Evolutionary conservation across 2,329 filamentous ascomycete genomes (phyloP), one percentile per base, ranked within the genome.

Genomic region (Phyllosticta citriasiana): DNA sequence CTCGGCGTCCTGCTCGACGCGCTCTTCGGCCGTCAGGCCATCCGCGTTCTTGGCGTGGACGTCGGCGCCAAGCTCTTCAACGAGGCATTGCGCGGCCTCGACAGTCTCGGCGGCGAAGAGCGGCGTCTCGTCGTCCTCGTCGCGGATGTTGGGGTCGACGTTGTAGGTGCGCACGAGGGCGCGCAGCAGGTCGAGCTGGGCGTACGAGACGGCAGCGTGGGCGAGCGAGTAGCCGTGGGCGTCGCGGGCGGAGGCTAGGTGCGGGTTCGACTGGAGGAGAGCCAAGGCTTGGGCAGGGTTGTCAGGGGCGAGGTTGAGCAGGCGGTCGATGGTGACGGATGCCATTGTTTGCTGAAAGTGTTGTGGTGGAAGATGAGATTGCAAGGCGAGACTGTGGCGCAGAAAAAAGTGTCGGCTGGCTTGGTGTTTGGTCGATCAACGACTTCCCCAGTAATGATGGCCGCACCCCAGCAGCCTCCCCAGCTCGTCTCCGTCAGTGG

Each of bases 111-210:
- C 85, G n/a, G 91, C 90, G 70, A 96, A 99, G 4, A 99, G 79
- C n/a, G 93, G 88, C 1, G 93, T 97, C 76, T 99, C 94, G 61
- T 86, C 84, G 72, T 99, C 94, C 73, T 96, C 90, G 71, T 99
- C 94, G 66, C 83, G 84, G 58, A 97, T 78, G 71, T 97, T 87
- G 63, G 92, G 79, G 25, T 93, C 92, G 26, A 93, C 92, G 12
- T 85, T 76, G 74, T 92, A 90, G 35, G 93, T 89, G 55, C 79
- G 79, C 27, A 96, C 80, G 5, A 99, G 82, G 0, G 84, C 75
- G 63, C 88, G 87, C 16, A 97, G 82, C 16, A 99, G 85, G 60
- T 88, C 84, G 40, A 90, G 77, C 71, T 97, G 92, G 71, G 88
- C 88, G 80, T 97, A 99, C 67, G 92, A 97, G 19, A 90, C 87